Conservation (phyloP, 2,329 filamentous ascomycete species). For the Alternaria triticina region DNA sequence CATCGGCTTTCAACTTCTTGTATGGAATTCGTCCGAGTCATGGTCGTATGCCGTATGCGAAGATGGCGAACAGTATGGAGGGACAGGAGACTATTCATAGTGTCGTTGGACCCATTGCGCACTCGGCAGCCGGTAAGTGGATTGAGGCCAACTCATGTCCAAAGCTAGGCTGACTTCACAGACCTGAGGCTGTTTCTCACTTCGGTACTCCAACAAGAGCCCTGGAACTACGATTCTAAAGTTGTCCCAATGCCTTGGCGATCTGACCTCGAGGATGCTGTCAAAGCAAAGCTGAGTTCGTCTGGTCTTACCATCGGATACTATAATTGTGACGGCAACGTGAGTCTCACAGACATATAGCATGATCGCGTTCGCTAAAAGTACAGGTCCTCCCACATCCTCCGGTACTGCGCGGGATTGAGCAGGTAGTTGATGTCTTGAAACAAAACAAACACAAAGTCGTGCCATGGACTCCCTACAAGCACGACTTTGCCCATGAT, state of each 20-base stretch:
- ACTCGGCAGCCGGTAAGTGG: neutral
- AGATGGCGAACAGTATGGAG: conserved; percentile 61
- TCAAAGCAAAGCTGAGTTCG: conserved; percentile 12
- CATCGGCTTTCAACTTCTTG: conserved; percentile 63
- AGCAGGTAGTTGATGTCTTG: neutral
- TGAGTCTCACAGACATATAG: neutral
- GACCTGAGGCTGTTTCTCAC: conserved; percentile 57
- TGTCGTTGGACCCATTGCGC: conserved; percentile 61
- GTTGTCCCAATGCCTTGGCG: conserved; percentile 67
- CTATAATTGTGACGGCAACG: conserved; percentile 50
- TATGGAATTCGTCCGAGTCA: conserved; percentile 61
- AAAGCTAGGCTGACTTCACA: neutral
- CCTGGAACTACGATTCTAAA: conserved; percentile 69
- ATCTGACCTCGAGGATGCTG: conserved; percentile 1
- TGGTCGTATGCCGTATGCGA: conserved; percentile 25
- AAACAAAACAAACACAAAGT: conserved; percentile 5
- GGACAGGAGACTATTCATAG: conserved; percentile 66
- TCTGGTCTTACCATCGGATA: conserved; percentile 60
- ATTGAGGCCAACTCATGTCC: neutral
- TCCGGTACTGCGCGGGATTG: conserved; percentile 2
- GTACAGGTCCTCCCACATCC: conserved; percentile 10
- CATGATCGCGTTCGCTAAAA: conserved; percentile 28
- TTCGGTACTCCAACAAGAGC: conserved; percentile 60
- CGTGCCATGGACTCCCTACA: conserved; percentile 4
- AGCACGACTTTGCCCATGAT: conserved; percentile 5